phyloP scores from a whole-genome alignment of 805 yeast genomes.

The Lachancea waltii region DNA sequence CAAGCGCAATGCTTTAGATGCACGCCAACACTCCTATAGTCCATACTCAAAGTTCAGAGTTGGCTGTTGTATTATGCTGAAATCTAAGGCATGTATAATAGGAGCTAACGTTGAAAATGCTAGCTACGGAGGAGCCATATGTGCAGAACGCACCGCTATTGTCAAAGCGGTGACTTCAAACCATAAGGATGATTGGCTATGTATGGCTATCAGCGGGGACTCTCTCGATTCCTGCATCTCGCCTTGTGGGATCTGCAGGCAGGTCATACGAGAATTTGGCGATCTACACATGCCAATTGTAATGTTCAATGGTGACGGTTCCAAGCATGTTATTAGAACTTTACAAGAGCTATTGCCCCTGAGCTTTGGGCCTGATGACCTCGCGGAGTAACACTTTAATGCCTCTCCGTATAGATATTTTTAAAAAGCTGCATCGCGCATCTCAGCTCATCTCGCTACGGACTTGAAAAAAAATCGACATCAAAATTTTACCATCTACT shows the following conservation, averaged over 20 bases:
- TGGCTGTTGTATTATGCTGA: slow-evolving; percentile 67
- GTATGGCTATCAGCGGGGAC: slow-evolving; percentile 28
- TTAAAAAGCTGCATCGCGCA: no score
- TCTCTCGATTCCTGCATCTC: slow-evolving; percentile 47
- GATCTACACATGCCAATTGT: slow-evolving; percentile 46
- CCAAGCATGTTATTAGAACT: slow-evolving; percentile 38
- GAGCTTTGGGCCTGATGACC: slow-evolving; percentile 80
- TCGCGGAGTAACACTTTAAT: slow-evolving; percentile 18
- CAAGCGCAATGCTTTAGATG: slow-evolving; percentile 29
- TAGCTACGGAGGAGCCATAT: slow-evolving; percentile 70
- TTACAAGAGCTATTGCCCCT: slow-evolving; percentile 66
- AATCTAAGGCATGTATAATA: slow-evolving; percentile 39
- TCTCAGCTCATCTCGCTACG: not conserved
- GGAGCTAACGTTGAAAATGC: slow-evolving; percentile 97
- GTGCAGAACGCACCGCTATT: slow-evolving; percentile 71
- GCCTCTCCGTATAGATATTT: not conserved
- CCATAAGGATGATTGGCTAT: slow-evolving; percentile 23
- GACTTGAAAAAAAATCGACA: slow-evolving; percentile 1
- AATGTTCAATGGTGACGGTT: slow-evolving; percentile 59
- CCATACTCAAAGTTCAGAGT: slow-evolving; percentile 52
- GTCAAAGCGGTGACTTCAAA: slow-evolving; percentile 44
- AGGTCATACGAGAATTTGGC: slow-evolving; percentile 77
- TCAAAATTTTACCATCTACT: not conserved
- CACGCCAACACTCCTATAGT: slow-evolving; percentile 39
- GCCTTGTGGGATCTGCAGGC: slow-evolving; percentile 96